phyloP scores from a whole-genome alignment of 768 basidiomycete genomes.

The Rubroboletus satanas region DNA sequence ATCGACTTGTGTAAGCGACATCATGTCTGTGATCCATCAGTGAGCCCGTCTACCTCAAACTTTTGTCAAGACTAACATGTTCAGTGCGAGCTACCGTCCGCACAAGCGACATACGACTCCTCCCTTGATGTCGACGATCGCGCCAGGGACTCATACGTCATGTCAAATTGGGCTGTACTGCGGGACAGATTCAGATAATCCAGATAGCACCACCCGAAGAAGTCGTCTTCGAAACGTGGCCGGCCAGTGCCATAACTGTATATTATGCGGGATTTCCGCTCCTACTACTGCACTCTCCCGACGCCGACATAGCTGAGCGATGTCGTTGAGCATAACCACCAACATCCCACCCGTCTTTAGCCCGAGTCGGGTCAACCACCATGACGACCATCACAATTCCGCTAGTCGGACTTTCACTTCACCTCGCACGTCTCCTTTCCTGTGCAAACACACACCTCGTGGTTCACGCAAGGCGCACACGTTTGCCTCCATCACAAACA shows the following conservation, averaged over 20 bases:
- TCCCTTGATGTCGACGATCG: conserved; percentile 16
- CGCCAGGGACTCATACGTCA: conserved; percentile 16
- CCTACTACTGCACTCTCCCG: conserved; percentile 2
- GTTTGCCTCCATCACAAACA: conserved; percentile 31
- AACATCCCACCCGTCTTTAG: conserved; percentile 21
- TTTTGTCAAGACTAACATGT: conserved; percentile 3
- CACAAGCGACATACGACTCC: conserved; percentile 2
- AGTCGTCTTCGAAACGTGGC: conserved; percentile 29
- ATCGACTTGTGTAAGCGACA: conserved; percentile 15
- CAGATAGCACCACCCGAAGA: conserved; percentile 8
- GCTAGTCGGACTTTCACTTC: conserved; percentile 12
- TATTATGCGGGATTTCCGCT: conserved; percentile 17
- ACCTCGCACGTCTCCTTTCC: conserved; percentile 21
- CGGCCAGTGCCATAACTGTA: conserved; percentile 11
- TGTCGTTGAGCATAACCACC: conserved; percentile 32
- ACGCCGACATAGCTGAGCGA: conserved; percentile 17
- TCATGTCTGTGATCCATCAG: conserved; percentile 11
- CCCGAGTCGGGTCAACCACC: conserved; percentile 16
- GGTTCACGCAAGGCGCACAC: conserved; percentile 32
- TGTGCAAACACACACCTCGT: conserved; percentile 25
- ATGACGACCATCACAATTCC: conserved; percentile 13
- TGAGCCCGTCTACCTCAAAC: not conserved
- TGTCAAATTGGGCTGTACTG: conserved; percentile 12
- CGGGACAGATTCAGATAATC: conserved; percentile 6
- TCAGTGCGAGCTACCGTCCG: not conserved